Evolutionary conservation across 2,329 filamentous ascomycete species (phyloP).

Genomic region (Fusarium goolgardi): DNA sequence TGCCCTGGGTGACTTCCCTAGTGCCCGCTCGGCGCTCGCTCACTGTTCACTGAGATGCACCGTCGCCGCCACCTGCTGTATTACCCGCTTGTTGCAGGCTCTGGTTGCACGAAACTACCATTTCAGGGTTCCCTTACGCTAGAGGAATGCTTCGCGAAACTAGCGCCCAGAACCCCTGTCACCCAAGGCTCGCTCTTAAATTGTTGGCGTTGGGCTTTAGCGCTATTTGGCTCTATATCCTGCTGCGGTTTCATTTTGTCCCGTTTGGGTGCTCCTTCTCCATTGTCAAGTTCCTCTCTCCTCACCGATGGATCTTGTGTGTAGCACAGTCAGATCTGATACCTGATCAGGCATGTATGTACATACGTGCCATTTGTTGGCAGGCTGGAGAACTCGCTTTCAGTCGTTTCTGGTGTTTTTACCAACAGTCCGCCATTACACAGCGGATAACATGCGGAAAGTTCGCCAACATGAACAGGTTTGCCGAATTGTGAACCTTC

Average conservation of each 20-base stretch:
- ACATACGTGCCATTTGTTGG: conserved; percentile 18
- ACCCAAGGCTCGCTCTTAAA: conserved; percentile 24
- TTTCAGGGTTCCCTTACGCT: conserved; percentile 26
- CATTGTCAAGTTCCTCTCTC: conserved; percentile 34
- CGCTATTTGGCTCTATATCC: conserved; percentile 37
- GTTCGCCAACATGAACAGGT: background rate
- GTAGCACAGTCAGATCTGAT: conserved; percentile 18
- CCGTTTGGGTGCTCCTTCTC: conserved; percentile 34
- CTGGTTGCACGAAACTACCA: conserved; percentile 5
- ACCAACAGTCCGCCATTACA: background rate
- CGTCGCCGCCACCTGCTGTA: conserved; percentile 15
- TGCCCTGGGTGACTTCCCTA: conserved; percentile 43
- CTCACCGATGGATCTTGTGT: conserved; percentile 32
- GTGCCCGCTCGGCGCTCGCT: conserved; percentile 43
- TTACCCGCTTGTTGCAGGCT: conserved; percentile 8
- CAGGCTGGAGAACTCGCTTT: background rate
- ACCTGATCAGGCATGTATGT: conserved; percentile 17
- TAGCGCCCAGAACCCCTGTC: conserved; percentile 18
- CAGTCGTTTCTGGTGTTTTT: background rate
- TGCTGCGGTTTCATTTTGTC: conserved; percentile 40
- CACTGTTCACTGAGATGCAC: conserved; percentile 26
- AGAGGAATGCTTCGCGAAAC: conserved; percentile 34
- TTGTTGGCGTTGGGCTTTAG: conserved; percentile 25
- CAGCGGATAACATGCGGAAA: background rate
- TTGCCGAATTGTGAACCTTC: background rate